Base-by-base conservation (phyloP, 768 basidiomycete genomes). In the Boletus subparvulus region DNA sequence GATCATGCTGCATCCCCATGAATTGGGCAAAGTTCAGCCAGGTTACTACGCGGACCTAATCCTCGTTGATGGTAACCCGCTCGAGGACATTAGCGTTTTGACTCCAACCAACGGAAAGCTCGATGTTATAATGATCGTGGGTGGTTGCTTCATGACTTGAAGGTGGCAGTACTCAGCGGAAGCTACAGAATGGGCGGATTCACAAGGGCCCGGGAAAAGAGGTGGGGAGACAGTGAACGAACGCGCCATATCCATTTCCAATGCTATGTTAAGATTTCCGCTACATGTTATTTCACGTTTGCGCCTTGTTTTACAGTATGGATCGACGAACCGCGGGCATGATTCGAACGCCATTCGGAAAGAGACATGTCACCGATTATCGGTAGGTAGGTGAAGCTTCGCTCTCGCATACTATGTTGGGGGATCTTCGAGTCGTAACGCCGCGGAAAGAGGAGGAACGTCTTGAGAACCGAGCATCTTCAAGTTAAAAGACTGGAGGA, bases 1-100 rank as follows among this genome's bases (percentile, higher is more conserved):
- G 52, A 48, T 75, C 21, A 72, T 74, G 71, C 26, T 67, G 45
- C 74, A 68, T 47, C 71, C 73, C 1, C 47, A 74, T 19, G 73
- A 74, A n/a, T 60, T 75, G 6, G 74, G 73, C 2, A 74, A 74
- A 48, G 66, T 75, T 41, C 65, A 68, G 17, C 71, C 73, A 1
- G 74, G 74, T 11, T 75, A 69, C 56, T 75, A 69, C 19, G 73
- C 74, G 6, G 74, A 75, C 47, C 62, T 75, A 32, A 59, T 75
- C 32, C 69, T 75, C 14, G 69, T 75, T 2, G 65, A 72, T 49
- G 73, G 74, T 3, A 65, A 75, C 51, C 74, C 73, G 5, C 61
- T 74, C 17, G 67, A 75, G 14, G 71, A 75, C 51, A 74, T 74
- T 50, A 55, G 59, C 6, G 54, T 75, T 12, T 50, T 75, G 41